Conservation (phyloP, 345 rosid genomes). For the Cardiospermum halicacabum region DNA sequence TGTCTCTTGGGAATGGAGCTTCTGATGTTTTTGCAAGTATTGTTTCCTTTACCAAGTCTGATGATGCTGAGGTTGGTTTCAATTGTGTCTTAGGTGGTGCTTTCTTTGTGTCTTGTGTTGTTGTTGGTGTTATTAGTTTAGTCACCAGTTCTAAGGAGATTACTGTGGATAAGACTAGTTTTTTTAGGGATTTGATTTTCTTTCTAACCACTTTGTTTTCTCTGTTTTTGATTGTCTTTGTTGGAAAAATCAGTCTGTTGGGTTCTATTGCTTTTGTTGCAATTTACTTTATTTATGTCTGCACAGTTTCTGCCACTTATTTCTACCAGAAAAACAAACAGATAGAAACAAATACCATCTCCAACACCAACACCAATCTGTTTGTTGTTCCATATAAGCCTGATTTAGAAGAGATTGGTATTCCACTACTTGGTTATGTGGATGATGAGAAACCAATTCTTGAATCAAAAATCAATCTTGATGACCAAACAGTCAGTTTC, state of each 20-base stretch:
- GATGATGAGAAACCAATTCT: constrained; percentile 36
- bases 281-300: constrained; percentile 57
- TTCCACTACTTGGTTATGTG: constrained; percentile 49
- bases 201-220: constrained; percentile 56
- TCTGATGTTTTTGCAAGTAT: constrained; percentile 86
- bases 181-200: constrained; percentile 70
- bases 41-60: constrained; percentile 64
- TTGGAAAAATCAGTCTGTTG: constrained; percentile 54
- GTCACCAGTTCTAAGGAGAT: constrained; percentile 32
- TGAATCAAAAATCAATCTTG: constrained; percentile 6
- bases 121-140: constrained; percentile 69
- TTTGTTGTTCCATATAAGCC: constrained; percentile 9
- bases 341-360: constrained; percentile 14
- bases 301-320: constrained; percentile 49
- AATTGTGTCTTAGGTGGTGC: constrained; percentile 83
- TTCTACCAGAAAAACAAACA: constrained; percentile 17
- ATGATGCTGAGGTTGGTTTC: constrained; percentile 68
- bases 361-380: too few species aligned
- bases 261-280: constrained; percentile 60
- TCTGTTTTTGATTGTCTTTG: constrained; percentile 47
- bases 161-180: constrained; percentile 53
- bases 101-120: constrained; percentile 68
- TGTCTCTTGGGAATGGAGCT: constrained; percentile 85
- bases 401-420: constrained; percentile 27
- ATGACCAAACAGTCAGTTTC: constrained; percentile 8